A percentile compares a stretch with the other conserved stretches of the same genome.
phyloP scores from a whole-genome alignment of 805 yeast species.

The Barnettozyma botsteinii region DNA sequence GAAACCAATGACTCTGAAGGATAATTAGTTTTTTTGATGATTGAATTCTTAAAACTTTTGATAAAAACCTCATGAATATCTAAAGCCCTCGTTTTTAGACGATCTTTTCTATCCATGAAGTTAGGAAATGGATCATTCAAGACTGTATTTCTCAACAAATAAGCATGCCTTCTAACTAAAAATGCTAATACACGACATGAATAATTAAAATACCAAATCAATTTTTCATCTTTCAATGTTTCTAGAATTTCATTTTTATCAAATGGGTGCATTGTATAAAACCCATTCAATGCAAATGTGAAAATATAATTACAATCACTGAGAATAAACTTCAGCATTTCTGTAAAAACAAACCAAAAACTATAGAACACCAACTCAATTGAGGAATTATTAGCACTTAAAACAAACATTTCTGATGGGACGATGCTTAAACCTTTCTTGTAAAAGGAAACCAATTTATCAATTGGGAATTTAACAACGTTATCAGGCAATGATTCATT shows the following conservation, averaged over 20 bases:
- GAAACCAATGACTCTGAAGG: constrained; percentile 14
- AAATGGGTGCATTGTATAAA: constrained; percentile 11
- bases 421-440: constrained; percentile 14
- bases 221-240: constrained; percentile 6
- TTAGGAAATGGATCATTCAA: constrained; percentile 20
- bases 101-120: constrained; percentile 8
- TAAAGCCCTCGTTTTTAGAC: constrained; percentile 17
- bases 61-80: constrained; percentile 20
- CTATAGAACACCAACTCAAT: constrained; percentile 15
- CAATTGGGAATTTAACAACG: constrained; percentile 18
- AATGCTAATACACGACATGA: constrained; percentile 19
- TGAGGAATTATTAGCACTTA: constrained; percentile 10
- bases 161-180: constrained; percentile 16
- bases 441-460: constrained; percentile 10
- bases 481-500: constrained; percentile 9
- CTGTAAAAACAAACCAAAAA: constrained; percentile 15
- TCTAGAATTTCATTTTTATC: constrained; percentile 8
- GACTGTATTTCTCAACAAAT: constrained; percentile 14
- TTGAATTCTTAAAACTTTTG: constrained; percentile 11
- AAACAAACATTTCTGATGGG: constrained; percentile 16
- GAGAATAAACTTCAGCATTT: constrained; percentile 16
- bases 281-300: constrained; percentile 20
- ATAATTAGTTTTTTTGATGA: constrained; percentile 16
- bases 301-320: constrained; percentile 18
- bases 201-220: constrained; percentile 15